phyloP scores from a whole-genome alignment of 2,329 filamentous ascomycete genomes.

The Ophiostoma ulmi region DNA sequence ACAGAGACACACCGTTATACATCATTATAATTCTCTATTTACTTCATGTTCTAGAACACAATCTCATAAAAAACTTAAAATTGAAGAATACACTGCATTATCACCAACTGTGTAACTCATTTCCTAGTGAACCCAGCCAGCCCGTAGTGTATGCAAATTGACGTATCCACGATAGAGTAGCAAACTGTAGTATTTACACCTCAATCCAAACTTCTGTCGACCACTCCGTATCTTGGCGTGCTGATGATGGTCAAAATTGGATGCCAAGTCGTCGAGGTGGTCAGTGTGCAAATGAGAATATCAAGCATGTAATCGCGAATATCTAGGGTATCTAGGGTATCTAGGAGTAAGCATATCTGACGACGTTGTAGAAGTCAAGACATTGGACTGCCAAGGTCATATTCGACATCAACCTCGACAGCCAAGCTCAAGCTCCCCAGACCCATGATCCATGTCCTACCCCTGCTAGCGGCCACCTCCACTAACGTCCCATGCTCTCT shows the following conservation, averaged over 20 bases:
- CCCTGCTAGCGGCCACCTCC: constrained; percentile 1
- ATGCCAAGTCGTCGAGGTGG: background rate
- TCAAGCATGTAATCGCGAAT: background rate
- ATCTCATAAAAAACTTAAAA: background rate
- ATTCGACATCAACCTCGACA: background rate
- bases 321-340: too few relatives aligned
- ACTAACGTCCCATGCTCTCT: background rate
- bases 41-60: background rate
- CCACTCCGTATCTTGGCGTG: background rate
- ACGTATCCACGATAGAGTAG: background rate
- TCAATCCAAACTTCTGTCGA: background rate
- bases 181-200: constrained; percentile 3
- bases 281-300: background rate
- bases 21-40: background rate
- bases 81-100: background rate
- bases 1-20: background rate
- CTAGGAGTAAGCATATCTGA: background rate
- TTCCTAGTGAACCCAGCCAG: background rate
- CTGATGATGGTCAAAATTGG: background rate
- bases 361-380: background rate
- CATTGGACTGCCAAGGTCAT: background rate
- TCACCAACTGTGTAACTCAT: background rate
- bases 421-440: constrained; percentile 1
- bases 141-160: background rate
- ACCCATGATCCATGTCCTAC: background rate